A percentile compares a stretch with the other conserved stretches of the same genome.
phyloP scores from a whole-genome alignment of 768 basidiomycete genomes.

The Phylloporus sp. region DNA sequence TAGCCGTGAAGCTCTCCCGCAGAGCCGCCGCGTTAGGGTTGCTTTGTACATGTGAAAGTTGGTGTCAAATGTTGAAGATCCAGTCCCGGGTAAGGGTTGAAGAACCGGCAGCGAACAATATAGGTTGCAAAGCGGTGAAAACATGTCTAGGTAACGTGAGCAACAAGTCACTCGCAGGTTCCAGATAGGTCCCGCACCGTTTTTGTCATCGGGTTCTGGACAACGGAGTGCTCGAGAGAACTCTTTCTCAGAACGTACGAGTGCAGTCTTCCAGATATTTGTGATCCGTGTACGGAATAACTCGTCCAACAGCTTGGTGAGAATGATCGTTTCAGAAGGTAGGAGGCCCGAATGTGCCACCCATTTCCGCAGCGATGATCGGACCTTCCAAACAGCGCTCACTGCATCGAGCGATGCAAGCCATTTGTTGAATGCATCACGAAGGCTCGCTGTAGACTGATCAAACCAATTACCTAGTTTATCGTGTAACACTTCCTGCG shows the following conservation, averaged over 20 bases:
- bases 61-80: slow-evolving; percentile 33
- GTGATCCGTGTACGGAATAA: slow-evolving; percentile 52
- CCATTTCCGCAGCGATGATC: slow-evolving; percentile 49
- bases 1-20: slow-evolving; percentile 59
- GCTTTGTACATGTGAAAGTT: slow-evolving; percentile 61
- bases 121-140: slow-evolving; percentile 50
- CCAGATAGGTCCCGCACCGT: slow-evolving; percentile 14
- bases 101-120: slow-evolving; percentile 53
- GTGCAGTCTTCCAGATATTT: slow-evolving; percentile 53
- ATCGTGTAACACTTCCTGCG: slow-evolving; percentile 39
- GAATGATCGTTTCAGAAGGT: slow-evolving; percentile 40
- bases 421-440: slow-evolving; percentile 50
- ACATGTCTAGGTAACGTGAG: slow-evolving; percentile 37
- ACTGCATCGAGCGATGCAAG: slow-evolving; percentile 55
- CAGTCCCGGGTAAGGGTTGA: slow-evolving; percentile 38
- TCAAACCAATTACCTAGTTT: slow-evolving; percentile 64
- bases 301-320: slow-evolving; percentile 49
- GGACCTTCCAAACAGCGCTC: slow-evolving; percentile 70
- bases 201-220: slow-evolving; percentile 5
- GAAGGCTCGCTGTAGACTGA: slow-evolving; percentile 45
- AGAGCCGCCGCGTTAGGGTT: slow-evolving; percentile 59
- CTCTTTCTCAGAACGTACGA: slow-evolving; percentile 41
- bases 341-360: slow-evolving; percentile 42
- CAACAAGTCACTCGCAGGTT: neutral
- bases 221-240: slow-evolving; percentile 44